Percentiles rank a stretch among this genome's conserved stretches.
Conservation (phyloP, 1,284 basidiomycete species). For the Trichosporon faecale region DNA sequence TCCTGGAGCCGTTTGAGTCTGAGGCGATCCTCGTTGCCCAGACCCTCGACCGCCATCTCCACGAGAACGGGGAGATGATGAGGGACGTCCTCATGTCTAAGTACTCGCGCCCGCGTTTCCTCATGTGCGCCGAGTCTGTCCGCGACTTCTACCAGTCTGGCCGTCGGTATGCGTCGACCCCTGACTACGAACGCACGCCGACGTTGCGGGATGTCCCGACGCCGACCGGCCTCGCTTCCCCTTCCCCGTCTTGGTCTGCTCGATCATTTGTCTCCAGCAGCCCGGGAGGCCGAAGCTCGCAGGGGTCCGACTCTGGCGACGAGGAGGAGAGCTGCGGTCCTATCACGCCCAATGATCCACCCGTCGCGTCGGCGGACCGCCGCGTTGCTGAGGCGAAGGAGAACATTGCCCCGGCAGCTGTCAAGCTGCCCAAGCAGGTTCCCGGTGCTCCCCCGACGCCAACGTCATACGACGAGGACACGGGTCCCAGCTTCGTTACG, state of each 20-base stretch:
- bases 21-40: constrained; percentile 59
- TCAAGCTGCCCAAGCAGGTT: constrained; percentile 19
- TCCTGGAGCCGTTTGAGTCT: constrained; percentile 26
- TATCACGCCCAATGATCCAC: constrained; percentile 45
- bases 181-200: constrained; percentile 36
- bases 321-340: constrained; percentile 52
- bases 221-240: constrained; percentile 45
- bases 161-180: constrained; percentile 51
- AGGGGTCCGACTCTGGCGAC: constrained; percentile 46
- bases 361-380: constrained; percentile 31
- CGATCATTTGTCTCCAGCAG: constrained; percentile 31
- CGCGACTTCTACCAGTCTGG: constrained; percentile 78
- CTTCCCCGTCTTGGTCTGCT: constrained; percentile 41
- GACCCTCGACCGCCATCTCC: constrained; percentile 77
- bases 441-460: constrained; percentile 18
- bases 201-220: constrained; percentile 37
- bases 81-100: constrained; percentile 95
- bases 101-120: constrained; percentile 93
- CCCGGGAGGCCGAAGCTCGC: constrained; percentile 37
- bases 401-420: constrained; percentile 41
- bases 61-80: constrained; percentile 79
- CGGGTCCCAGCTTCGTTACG: constrained; percentile 22
- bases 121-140: constrained; percentile 85
- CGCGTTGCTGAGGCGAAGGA: constrained; percentile 41
- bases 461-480: constrained; percentile 25